A percentile compares a stretch with the other conserved stretches of the same genome.
Evolutionary conservation across 352 stramenopile species (phyloP).

Genomic region (Globisporangium lucens): DNA sequence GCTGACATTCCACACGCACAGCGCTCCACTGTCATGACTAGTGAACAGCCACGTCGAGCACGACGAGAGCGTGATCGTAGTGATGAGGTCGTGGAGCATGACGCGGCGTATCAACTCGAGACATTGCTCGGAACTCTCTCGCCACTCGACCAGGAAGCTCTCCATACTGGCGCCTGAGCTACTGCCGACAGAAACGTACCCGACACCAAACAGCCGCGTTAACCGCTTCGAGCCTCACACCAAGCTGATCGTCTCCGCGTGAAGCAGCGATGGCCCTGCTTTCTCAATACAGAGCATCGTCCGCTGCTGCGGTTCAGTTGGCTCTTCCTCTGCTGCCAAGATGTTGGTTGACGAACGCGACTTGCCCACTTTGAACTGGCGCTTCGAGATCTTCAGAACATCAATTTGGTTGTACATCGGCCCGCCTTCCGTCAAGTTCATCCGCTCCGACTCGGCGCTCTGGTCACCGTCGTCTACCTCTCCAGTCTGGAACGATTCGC

Average conservation of each 20-base stretch:
- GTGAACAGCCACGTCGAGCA: constrained; percentile 58
- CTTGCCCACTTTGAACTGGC: constrained; percentile 18
- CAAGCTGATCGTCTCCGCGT: constrained; percentile 34
- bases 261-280: constrained; percentile 24
- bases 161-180: constrained; percentile 1
- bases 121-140: constrained; percentile 12
- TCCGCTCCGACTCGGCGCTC: constrained; percentile 4
- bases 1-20: constrained; percentile 55
- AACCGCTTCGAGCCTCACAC: constrained; percentile 31
- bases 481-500: neutral
- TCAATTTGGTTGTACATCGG: constrained; percentile 44
- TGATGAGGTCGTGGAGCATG: constrained; percentile 30
- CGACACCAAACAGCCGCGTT: constrained; percentile 35
- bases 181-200: constrained; percentile 8
- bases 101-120: constrained; percentile 27
- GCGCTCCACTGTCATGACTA: constrained; percentile 30
- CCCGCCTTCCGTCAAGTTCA: constrained; percentile 14
- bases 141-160: constrained; percentile 37
- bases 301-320: constrained; percentile 6
- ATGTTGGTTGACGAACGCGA: neutral
- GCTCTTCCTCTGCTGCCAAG: neutral
- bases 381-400: constrained; percentile 49
- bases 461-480: neutral
- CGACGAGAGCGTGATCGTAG: constrained; percentile 29
- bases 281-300: constrained; percentile 61